These are phyloP conservation scores for Cyberlindnera meyerae DNA, from an alignment of 805 yeast species.

Conservation along the genomic window DNA sequence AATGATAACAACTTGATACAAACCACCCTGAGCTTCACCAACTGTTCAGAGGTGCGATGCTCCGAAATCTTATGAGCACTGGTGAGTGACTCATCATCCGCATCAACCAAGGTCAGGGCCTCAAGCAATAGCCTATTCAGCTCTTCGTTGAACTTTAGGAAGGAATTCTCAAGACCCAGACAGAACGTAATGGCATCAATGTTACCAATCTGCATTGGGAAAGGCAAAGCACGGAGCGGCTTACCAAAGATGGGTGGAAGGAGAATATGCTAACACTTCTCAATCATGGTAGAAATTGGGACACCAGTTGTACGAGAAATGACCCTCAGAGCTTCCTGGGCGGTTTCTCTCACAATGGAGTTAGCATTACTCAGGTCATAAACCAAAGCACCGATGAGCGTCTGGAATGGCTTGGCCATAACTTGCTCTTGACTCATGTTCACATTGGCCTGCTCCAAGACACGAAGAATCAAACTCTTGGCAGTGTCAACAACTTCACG, in stretches of 20 bases:
- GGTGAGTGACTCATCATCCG: constrained; percentile 93
- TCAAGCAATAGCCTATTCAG: constrained; percentile 78
- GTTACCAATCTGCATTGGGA: constrained; percentile 98
- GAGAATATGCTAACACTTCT: constrained; percentile 76
- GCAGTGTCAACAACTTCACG: constrained; percentile 71
- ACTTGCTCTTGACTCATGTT: constrained; percentile 59
- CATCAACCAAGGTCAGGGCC: constrained; percentile 92
- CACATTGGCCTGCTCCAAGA: constrained; percentile 62
- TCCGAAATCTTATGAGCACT: constrained; percentile 83
- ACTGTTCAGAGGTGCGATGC: constrained; percentile 81
- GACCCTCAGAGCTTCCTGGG: constrained; percentile 63
- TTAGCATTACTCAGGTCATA: constrained; percentile 91
- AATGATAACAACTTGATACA: constrained; percentile 79
- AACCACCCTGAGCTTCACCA: constrained; percentile 81
- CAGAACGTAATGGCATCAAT: constrained; percentile 97
- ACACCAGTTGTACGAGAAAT: constrained; percentile 67
- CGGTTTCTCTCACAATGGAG: constrained; percentile 72
- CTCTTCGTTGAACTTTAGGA: constrained; percentile 85
- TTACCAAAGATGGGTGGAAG: constrained; percentile 94
- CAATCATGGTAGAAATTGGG: constrained; percentile 69
- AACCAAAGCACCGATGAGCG: constrained; percentile 82
- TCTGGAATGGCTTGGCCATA: constrained; percentile 65
- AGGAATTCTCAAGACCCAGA: constrained; percentile 71
- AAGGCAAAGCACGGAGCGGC: constrained; percentile 93
- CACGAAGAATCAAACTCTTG: constrained; percentile 54